Conservation (phyloP, 2,329 filamentous ascomycete genomes). For the Cladosporium cucumerinum region DNA sequence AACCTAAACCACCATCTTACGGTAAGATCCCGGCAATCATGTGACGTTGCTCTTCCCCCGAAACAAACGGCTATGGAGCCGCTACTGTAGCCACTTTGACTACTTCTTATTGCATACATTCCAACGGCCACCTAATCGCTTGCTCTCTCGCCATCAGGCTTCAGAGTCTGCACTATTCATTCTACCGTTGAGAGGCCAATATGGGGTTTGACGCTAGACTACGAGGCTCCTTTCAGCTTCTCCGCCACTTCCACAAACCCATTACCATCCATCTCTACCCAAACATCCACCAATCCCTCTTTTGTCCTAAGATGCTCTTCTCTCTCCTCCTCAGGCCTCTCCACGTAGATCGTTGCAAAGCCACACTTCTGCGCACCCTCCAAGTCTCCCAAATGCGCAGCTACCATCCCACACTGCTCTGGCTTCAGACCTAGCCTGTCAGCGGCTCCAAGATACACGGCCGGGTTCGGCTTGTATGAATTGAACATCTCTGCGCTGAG, state of each 20-base stretch:
- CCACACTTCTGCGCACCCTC: constrained; percentile 62
- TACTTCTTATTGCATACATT: background rate
- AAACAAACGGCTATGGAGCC: background rate
- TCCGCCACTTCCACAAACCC: constrained; percentile 49
- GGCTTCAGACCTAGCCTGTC: constrained; percentile 55
- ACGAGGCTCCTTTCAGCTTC: constrained; percentile 29
- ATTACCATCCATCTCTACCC: constrained; percentile 50
- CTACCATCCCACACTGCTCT: constrained; percentile 69
- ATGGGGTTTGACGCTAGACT: background rate
- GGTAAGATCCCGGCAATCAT: background rate
- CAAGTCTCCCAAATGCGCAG: constrained; percentile 69
- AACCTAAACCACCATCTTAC: background rate
- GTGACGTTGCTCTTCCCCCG: background rate
- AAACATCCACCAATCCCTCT: constrained; percentile 63
- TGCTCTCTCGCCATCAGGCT: background rate
- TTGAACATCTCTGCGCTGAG: constrained; percentile 68
- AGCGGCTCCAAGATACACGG: constrained; percentile 67
- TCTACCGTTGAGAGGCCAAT: background rate
- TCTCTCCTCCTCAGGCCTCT: constrained; percentile 63
- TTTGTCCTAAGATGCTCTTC: constrained; percentile 53
- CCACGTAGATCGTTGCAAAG: constrained; percentile 70
- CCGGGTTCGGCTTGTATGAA: constrained; percentile 69
- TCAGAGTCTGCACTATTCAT: background rate
- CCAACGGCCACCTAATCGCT: background rate
- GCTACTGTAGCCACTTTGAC: background rate